These are phyloP conservation scores for Blastobotrys mokoenaii DNA, from an alignment of 805 yeast species.

Conservation along the genomic window DNA sequence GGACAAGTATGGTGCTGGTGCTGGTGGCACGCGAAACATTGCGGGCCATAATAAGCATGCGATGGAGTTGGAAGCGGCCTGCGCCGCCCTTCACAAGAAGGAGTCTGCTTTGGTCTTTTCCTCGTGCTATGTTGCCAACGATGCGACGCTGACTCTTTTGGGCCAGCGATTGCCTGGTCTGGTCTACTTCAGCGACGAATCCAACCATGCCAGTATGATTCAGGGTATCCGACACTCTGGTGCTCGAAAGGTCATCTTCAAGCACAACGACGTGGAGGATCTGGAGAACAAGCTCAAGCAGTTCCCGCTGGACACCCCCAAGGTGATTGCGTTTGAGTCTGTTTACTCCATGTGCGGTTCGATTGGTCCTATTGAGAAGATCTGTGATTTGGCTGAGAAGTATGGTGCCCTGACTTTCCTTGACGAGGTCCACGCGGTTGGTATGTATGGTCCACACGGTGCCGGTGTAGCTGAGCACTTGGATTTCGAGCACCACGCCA, in stretches of 20 bases:
- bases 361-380: slow-evolving; percentile 83
- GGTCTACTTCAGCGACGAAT: slow-evolving; percentile 85
- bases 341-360: slow-evolving; percentile 99
- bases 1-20: slow-evolving; percentile 92
- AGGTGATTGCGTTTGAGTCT: slow-evolving; percentile 92
- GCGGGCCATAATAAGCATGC: slow-evolving; percentile 96
- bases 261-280: slow-evolving; percentile 81
- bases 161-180: slow-evolving; percentile 87
- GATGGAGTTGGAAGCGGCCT: slow-evolving; percentile 73
- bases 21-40: slow-evolving; percentile 98
- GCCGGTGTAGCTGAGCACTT: slow-evolving; percentile 99
- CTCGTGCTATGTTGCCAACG: slow-evolving; percentile 95
- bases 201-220: slow-evolving; percentile 97
- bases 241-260: slow-evolving; percentile 80
- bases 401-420: slow-evolving; percentile 95
- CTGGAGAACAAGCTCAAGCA: slow-evolving; percentile 69
- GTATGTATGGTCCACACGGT: slow-evolving; percentile 98
- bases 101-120: slow-evolving; percentile 93
- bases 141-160: slow-evolving; percentile 81
- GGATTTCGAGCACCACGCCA: slow-evolving; percentile 76
- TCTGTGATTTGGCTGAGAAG: slow-evolving; percentile 93
- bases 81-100: slow-evolving; percentile 87
- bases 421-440: slow-evolving; percentile 99
- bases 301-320: slow-evolving; percentile 84
- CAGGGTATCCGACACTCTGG: slow-evolving; percentile 89